These are phyloP conservation scores for Hemisphaericaspora subhashii DNA, from an alignment of 1,139 yeast species.

Conservation along the genomic window DNA sequence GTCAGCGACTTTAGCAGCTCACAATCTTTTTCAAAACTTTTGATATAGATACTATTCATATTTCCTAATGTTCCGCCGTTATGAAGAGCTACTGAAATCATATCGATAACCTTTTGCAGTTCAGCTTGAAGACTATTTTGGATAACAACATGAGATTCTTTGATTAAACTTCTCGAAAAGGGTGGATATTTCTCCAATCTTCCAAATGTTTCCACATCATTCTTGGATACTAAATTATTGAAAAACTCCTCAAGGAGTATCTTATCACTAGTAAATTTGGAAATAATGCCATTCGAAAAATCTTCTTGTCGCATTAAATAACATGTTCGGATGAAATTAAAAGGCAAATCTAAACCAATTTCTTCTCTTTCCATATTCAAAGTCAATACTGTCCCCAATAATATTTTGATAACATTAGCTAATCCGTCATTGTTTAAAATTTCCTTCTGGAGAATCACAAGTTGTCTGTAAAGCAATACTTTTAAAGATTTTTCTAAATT, in stretches of 20 bases:
- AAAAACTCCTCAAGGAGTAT: slow-evolving; percentile 33
- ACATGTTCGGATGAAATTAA: slow-evolving; percentile 39
- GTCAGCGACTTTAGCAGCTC: slow-evolving; percentile 45
- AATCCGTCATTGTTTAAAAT: slow-evolving; percentile 31
- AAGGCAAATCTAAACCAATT: slow-evolving; percentile 26
- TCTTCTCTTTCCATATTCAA: slow-evolving; percentile 13
- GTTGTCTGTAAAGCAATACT: slow-evolving; percentile 45
- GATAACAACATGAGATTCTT: slow-evolving; percentile 23
- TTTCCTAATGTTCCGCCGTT: slow-evolving; percentile 44
- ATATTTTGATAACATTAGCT: slow-evolving; percentile 29
- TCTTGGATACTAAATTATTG: slow-evolving; percentile 28
- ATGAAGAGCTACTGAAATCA: slow-evolving; percentile 34
- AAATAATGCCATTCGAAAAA: slow-evolving; percentile 21
- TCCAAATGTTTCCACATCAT: slow-evolving; percentile 39
- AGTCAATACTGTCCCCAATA: slow-evolving; percentile 32
- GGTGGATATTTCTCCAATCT: slow-evolving; percentile 33
- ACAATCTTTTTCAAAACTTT: slow-evolving; percentile 48
- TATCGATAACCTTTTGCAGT: slow-evolving; percentile 30
- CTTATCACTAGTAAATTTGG: slow-evolving; percentile 18
- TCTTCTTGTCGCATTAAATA: slow-evolving; percentile 33
- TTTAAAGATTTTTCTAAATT: slow-evolving; percentile 27
- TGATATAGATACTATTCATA: slow-evolving; percentile 36
- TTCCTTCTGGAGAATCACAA: slow-evolving; percentile 35
- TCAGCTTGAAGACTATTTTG: slow-evolving; percentile 23
- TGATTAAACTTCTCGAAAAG: slow-evolving; percentile 26